Base-by-base conservation (phyloP, 306 rosid genomes). In the Quercus mongolica region DNA sequence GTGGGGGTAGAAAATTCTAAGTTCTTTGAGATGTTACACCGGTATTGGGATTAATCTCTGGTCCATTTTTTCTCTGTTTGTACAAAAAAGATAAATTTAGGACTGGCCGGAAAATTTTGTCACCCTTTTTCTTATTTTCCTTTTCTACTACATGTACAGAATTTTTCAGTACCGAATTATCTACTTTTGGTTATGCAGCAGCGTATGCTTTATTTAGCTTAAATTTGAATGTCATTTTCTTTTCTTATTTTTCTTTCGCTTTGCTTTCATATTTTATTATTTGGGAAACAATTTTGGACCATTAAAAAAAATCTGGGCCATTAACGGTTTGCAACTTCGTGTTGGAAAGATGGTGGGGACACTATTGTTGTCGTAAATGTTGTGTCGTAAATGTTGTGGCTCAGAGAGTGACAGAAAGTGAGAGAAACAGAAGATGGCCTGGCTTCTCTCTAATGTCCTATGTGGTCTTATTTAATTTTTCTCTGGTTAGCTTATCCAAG, bases 21-120 rank as follows among this genome's bases (percentile, higher is more conserved):
- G 31, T 67, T 20, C 71, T 75, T 67, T 78, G 82, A 84, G 81
- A 76, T 83, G 82, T 67, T 71, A 62, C 54, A 12, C 86, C 75
- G 83, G 89, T 88, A 19, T 85, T 85, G 77, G 84, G 55, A 78
- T 49, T 49, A 49, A 68, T 84, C 84, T 80, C 74, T 67, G 74
- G 71, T 83, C 83, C 76, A 63, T 49, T 52, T 87, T 74, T 72
- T n/a, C 58, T 79, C 28, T 79, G 64, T 15, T 76, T 92, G 92
- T 91, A 88, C 89, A 87, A 87, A 89, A 61, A 74, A 77, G 71
- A 75, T 77, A 33, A 64, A 26, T 78, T 69, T 15, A 77, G 77
- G 56, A 46, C 84, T 80, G 17, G 92, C 91, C 92, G 90, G 91
- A 85, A 91, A 95, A 85, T 92, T 91, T 95, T 93, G 97, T 86